Base-by-base conservation (phyloP, 164 flowering plant species). In the Taxillus chinensis region DNA sequence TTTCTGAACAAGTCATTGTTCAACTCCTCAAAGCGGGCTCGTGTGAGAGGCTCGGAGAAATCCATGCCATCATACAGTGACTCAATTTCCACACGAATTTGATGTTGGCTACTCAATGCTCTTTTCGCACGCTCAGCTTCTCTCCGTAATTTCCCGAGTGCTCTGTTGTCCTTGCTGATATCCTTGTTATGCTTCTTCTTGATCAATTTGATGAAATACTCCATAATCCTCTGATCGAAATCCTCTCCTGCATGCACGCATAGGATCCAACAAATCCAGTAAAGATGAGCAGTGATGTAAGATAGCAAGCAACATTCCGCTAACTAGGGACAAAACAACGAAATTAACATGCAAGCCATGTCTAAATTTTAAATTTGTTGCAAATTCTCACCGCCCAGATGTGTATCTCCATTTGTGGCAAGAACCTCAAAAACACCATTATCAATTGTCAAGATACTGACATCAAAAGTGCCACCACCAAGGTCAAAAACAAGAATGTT, bases 381-480 rank as follows among this genome's bases (percentile, higher is more conserved):
- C 51, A 43, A 45, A 50, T 56, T 45, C 75, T 69, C 63, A 89
- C 96, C 95, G 84, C 96, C 96, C 67, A 90, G 82, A 71, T 90
- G 92, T 68, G 92, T 90, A 79, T 90, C 97, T 15, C 95, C 97
- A 64, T 87, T 90, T 12, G 97, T 90, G 49, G 97, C 76, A 74
- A 90, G 87, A 70, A 90, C 97, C 87, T 90, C 95, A 71, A 90
- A 90, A n/a, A 90, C 95, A 51, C 97, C 97, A 72, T 86, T 83
- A 53, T 90, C 97, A 64, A 90, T 87, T 14, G 95, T 90, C 83
- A 90, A 79, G 71, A 90, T 75, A 77, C 97, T 90, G 77, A 90
- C 97, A 84, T 90, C 97, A 63, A 90, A 90, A 11, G 97, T 90
- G 3, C 95, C 92, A 73, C 96, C 96, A 69, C 96, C 96, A 71